A percentile compares a stretch with the other conserved stretches of the same genome.
Conservation (phyloP, 108 stramenopile species). For the Pseudonitzschia pungens region DNA sequence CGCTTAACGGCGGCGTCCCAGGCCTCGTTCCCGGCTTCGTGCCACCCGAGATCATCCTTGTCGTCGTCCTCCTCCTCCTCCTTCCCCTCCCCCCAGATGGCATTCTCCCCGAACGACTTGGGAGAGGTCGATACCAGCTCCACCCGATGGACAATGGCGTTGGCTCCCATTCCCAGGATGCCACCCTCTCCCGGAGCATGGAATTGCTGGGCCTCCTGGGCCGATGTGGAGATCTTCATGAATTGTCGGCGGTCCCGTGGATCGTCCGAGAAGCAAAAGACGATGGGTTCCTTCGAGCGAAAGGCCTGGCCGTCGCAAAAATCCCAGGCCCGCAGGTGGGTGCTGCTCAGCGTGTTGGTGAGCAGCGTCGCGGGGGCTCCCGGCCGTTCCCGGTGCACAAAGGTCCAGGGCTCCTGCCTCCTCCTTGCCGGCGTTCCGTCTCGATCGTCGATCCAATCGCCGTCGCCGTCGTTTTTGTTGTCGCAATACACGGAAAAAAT, state of each 20-base stretch:
- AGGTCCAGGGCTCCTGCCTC: conserved; percentile 66
- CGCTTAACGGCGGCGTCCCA: conserved; percentile 85
- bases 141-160: conserved; percentile 76
- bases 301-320: conserved; percentile 63
- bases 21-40: conserved; percentile 5
- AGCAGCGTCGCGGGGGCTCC: conserved; percentile 69
- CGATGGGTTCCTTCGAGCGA: conserved; percentile 58
- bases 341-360: conserved; percentile 54
- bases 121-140: conserved; percentile 49
- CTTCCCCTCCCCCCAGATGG: conserved; percentile 27
- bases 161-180: conserved; percentile 69
- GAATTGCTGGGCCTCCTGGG: conserved; percentile 63
- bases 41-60: background rate
- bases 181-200: conserved; percentile 69
- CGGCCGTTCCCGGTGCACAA: conserved; percentile 63
- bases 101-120: conserved; percentile 22
- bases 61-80: too few species aligned
- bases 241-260: conserved; percentile 64
- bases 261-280: conserved; percentile 62
- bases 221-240: conserved; percentile 66
- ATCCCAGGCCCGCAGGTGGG: conserved; percentile 75
- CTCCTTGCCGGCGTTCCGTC: background rate
- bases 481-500: conserved; percentile 60
- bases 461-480: conserved; percentile 13
- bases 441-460: background rate